Evolutionary conservation across 163 green algal species (phyloP), one percentile per base, ranked within the genome.

Genomic region (Smithsoniella earleae): DNA sequence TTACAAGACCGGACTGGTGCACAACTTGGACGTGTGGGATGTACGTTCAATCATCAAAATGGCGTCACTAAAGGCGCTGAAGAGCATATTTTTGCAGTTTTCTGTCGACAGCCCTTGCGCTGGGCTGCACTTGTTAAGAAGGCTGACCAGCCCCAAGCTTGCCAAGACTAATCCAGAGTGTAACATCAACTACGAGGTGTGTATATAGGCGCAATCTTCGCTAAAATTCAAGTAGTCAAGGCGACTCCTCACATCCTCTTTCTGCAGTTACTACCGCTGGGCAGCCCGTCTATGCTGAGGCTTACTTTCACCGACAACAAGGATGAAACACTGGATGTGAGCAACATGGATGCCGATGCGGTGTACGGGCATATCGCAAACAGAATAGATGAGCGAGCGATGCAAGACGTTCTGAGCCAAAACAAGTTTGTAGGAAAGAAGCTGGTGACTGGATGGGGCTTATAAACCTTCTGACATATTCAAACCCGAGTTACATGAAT

Each of bases 361-460:
- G 58, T 69, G 25, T 69, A 69, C 34, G 25, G 34, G 8, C 58
- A 69, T 13, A 69, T 69, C 16, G 20, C 58, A 31, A 45, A 30
- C 6, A 69, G 58, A 1, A 69, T 69, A 37, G 58, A 69, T 45
- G 55, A 66, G 22, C 30, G 22, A 8, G 55, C 55, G 3, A 66
- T 66, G 55, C 38, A 3, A 6, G 55, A 66, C 27, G 55, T 66
- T 6, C 25, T 66, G 18, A 66, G 30, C 22, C 55, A 66, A 8
- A 66, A 66, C 55, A 31, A 66, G 5, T 66, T 66, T 31, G 20
- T 66, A 45, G 55, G 55, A 3, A 66, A 66, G 55, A 66, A 66
- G 13, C 22, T 66, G 22, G 22, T 31, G 5, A 38, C 55, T 3
- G 43, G 22, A n/a, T 66, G 55, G 55, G 55, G 55, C 25, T 31